phyloP scores from a whole-genome alignment of 805 yeast species.

The Metschnikowia koreensis region DNA sequence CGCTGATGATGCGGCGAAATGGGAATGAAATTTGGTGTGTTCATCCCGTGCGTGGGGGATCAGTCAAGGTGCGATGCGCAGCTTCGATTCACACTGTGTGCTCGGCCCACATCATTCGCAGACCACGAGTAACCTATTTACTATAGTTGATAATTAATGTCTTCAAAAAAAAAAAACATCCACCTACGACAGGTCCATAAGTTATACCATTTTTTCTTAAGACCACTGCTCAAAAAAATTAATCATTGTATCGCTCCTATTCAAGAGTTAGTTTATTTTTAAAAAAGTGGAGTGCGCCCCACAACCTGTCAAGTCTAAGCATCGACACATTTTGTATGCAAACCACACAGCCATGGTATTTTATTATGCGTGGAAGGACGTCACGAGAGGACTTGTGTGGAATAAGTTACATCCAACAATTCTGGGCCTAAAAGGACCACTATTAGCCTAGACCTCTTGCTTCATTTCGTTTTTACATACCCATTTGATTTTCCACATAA shows the following conservation, averaged over 20 bases:
- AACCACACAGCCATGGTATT: neutral
- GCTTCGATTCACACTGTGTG: neutral
- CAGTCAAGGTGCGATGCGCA: neutral
- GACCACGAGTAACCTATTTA: neutral
- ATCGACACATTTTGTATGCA: neutral
- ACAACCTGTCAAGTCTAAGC: neutral
- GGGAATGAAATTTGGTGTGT: too few species aligned
- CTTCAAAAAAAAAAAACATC: too few species aligned
- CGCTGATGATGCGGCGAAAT: too few species aligned
- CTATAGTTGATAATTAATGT: too few species aligned
- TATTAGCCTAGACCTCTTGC: neutral
- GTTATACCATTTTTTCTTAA: too few species aligned
- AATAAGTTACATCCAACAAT: neutral
- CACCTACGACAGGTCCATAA: too few species aligned
- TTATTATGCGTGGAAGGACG: neutral
- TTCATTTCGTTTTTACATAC: too few species aligned
- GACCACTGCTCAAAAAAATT: too few species aligned
- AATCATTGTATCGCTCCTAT: too few species aligned
- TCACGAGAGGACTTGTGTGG: neutral
- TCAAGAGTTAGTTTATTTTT: too few species aligned
- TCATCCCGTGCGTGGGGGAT: too few species aligned
- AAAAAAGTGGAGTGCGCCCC: neutral
- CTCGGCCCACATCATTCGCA: neutral
- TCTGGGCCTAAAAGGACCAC: neutral
- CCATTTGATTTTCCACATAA: too few species aligned